Evolutionary conservation across 2,329 filamentous ascomycete species (phyloP).

Genomic region (Aspergillus tamarii): DNA sequence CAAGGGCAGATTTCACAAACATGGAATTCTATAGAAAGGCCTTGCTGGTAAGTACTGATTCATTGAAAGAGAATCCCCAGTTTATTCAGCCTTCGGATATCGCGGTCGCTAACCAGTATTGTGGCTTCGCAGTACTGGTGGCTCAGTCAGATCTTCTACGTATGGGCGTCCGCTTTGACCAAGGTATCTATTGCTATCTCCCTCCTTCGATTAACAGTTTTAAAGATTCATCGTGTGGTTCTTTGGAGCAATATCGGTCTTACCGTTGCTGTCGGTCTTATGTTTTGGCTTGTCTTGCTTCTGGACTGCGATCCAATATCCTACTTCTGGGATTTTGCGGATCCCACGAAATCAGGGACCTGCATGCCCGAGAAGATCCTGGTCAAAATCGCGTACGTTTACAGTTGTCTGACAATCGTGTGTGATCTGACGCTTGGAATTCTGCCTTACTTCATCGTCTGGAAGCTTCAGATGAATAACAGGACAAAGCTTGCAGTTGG

Average conservation of each 20-base stretch:
- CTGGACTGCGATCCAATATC: slow-evolving; percentile 56
- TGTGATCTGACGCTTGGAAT: slow-evolving; percentile 55
- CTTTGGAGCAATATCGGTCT: slow-evolving; percentile 50
- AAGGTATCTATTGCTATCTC: slow-evolving; percentile 57
- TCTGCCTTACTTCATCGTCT: slow-evolving; percentile 58
- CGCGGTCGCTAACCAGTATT: no score
- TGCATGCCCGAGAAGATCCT: slow-evolving; percentile 51
- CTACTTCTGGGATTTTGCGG: slow-evolving; percentile 51
- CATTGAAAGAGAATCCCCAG: no score
- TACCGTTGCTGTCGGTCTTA: slow-evolving; percentile 46
- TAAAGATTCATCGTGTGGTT: slow-evolving; percentile 43
- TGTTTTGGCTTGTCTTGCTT: slow-evolving; percentile 54
- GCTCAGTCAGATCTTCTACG: slow-evolving; percentile 56
- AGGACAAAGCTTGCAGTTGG: slow-evolving; percentile 56
- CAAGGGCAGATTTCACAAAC: no score
- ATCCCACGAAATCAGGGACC: slow-evolving; percentile 26
- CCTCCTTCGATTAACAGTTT: slow-evolving; percentile 53
- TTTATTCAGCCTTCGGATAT: no score
- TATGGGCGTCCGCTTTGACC: slow-evolving; percentile 46
- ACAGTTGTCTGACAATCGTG: slow-evolving; percentile 47
- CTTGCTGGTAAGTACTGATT: no score
- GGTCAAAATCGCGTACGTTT: slow-evolving; percentile 55
- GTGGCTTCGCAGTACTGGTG: slow-evolving; percentile 45
- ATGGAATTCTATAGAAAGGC: no score
- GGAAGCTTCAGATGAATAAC: slow-evolving; percentile 56